phyloP scores from a whole-genome alignment of 2,329 filamentous ascomycete genomes.

The Celoporthe dispersa region DNA sequence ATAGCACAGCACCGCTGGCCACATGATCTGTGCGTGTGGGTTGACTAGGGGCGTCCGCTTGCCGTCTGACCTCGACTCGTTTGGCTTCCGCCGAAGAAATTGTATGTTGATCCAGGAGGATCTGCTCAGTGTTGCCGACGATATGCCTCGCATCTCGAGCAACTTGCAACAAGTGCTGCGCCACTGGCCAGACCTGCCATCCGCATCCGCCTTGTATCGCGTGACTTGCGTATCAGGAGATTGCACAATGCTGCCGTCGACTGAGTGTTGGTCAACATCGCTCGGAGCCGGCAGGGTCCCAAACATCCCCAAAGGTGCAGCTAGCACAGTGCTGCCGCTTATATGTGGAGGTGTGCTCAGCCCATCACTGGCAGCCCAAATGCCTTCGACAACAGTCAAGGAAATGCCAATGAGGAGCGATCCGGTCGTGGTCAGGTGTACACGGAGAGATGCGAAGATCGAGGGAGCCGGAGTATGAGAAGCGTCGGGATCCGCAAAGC shows the following conservation, averaged over 20 bases:
- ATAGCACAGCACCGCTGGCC: slow-evolving; percentile 60
- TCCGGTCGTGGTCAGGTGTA: slow-evolving; percentile 61
- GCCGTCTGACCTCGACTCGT: slow-evolving; percentile 48
- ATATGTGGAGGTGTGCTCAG: slow-evolving; percentile 45
- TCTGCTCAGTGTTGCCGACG: slow-evolving; percentile 47
- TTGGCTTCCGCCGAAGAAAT: slow-evolving; percentile 49
- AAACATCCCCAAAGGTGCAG: slow-evolving; percentile 59
- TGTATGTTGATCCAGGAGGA: slow-evolving; percentile 58
- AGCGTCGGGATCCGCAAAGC: slow-evolving; percentile 38
- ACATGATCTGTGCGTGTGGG: slow-evolving; percentile 50
- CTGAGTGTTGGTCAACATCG: slow-evolving; percentile 40
- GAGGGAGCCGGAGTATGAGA: slow-evolving; percentile 37
- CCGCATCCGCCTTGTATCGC: slow-evolving; percentile 46
- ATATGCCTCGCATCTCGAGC: slow-evolving; percentile 55
- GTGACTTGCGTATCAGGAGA: slow-evolving; percentile 58
- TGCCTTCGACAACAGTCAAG: slow-evolving; percentile 51
- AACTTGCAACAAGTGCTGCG: slow-evolving; percentile 55
- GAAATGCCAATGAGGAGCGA: slow-evolving; percentile 55
- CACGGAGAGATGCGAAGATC: slow-evolving; percentile 54
- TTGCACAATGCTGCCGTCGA: slow-evolving; percentile 47
- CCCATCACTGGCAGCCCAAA: slow-evolving; percentile 52
- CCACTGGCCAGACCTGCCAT: slow-evolving; percentile 51
- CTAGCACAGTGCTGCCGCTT: slow-evolving; percentile 52
- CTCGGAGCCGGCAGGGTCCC: slow-evolving; percentile 46
- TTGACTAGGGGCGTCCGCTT: slow-evolving; percentile 45